Base-by-base conservation (phyloP, 2,329 filamentous ascomycete species). In the Pseudopithomyces maydicus region DNA sequence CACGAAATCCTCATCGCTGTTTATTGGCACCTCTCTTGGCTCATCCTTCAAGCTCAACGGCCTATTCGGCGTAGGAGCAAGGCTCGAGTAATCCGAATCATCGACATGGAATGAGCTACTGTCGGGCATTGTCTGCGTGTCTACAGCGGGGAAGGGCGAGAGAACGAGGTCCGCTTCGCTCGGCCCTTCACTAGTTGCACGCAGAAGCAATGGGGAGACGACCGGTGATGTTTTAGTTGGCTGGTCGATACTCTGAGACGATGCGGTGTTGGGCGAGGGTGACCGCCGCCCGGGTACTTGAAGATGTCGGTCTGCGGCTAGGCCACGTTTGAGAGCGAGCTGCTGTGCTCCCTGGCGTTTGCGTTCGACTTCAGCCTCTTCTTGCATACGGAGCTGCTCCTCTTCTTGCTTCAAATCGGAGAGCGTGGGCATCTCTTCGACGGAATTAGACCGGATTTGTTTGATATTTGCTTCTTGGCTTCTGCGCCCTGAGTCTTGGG, bases 351-450 rank as follows among this genome's bases (percentile, higher is more conserved):
- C 83, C 36, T 80, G 75, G 35, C 86, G 77, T 64, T 81, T 85
- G 47, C 79, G 77, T 54, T 81, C 75, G 23, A 88, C 75, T 36
- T 81, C 79, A 3, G 74, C 73, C 67, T 89, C 87, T 68, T 89
- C 85, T 66, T 87, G 77, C 33, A 75, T 64, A 46, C 78, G 80
- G 0, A 82, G 71, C 29, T 74, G 76, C 20, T 84, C 82, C 68
- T 89, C 86, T 73, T 89, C 84, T 33, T 77, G 78, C 64, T 83
- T 81, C 12, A 88, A 68, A 52, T 87, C 84, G 5, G 74, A 77
- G 43, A 88, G 74, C 2, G 83, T 82, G 0, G 82, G 78, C 1
- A 79, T 73, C 39, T 76, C 71, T 44, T 67, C 64, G 36, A 74
- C 62, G 6, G 57, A 52, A 20, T 62, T 64, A 0, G 72, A 68